phyloP scores from a whole-genome alignment of 2,329 filamentous ascomycete genomes.

The Coniochaeta sp. region DNA sequence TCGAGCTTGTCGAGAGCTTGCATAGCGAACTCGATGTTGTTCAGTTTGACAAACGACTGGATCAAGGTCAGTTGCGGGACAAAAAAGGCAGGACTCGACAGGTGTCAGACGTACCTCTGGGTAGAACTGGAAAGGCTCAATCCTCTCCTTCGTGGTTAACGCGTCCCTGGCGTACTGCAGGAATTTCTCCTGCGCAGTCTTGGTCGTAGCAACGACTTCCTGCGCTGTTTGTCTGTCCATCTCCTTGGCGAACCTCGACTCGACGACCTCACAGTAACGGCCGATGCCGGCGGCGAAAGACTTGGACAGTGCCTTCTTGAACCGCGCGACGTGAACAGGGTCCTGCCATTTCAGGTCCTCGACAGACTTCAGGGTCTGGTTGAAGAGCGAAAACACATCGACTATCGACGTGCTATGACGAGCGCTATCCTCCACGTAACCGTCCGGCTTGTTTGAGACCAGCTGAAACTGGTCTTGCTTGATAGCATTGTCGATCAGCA shows the following conservation, averaged over 20 bases:
- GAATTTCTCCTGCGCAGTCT: constrained; percentile 85
- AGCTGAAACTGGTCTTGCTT: constrained; percentile 84
- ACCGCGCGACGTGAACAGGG: constrained; percentile 86
- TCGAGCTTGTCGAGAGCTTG: constrained; percentile 87
- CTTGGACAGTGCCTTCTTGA: constrained; percentile 90
- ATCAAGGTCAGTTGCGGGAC: not conserved
- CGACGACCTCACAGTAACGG: constrained; percentile 85
- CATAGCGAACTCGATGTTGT: constrained; percentile 94
- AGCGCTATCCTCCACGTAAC: constrained; percentile 66
- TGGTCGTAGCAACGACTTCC: constrained; percentile 69
- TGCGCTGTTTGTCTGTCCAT: constrained; percentile 90
- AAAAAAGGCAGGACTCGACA: too few species aligned
- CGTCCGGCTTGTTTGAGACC: constrained; percentile 53
- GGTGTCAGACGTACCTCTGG: constrained; percentile 57
- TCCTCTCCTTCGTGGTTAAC: constrained; percentile 84
- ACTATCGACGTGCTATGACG: constrained; percentile 90
- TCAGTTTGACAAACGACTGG: constrained; percentile 93
- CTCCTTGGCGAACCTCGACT: constrained; percentile 76
- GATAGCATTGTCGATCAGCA: constrained; percentile 84
- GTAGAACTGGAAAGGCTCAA: constrained; percentile 95
- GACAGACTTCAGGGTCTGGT: constrained; percentile 82
- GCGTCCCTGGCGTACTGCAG: constrained; percentile 90
- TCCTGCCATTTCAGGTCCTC: constrained; percentile 86
- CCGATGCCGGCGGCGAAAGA: constrained; percentile 76
- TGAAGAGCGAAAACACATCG: constrained; percentile 90